A percentile compares a stretch with the other conserved stretches of the same genome.
Evolutionary conservation across 73 alveolate species (phyloP).

Genomic region (Diophrys appendiculata): DNA sequence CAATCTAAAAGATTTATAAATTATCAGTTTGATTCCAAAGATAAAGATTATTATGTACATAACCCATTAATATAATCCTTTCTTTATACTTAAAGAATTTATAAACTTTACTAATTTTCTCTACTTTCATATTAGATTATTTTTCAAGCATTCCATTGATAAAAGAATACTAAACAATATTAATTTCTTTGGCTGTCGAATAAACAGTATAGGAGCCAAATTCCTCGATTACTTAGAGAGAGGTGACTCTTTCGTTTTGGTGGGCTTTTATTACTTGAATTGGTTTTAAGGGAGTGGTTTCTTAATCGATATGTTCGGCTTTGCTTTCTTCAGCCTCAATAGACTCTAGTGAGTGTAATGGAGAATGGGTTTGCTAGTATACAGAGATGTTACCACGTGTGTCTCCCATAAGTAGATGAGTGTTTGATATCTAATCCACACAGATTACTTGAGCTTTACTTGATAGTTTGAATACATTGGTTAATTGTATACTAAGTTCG

Average conservation of each 20-base stretch:
- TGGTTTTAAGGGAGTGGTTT: no score
- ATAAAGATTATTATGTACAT: conserved; percentile 25
- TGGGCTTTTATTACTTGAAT: background rate
- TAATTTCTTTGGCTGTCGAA: background rate
- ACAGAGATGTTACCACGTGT: conserved; percentile 31
- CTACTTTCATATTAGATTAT: conserved; percentile 18
- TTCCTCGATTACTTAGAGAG: background rate
- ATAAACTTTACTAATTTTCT: conserved; percentile 21
- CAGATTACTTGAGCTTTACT: conserved; percentile 30
- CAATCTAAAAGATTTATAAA: conserved; percentile 24
- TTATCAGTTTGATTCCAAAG: conserved; percentile 29
- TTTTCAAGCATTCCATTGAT: background rate
- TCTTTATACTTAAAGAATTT: conserved; percentile 15
- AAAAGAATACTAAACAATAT: no score
- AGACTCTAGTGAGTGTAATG: background rate
- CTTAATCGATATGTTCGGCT: background rate
- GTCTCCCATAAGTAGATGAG: conserved; percentile 18
- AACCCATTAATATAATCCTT: conserved; percentile 37
- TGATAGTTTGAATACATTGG: background rate
- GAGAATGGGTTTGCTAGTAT: background rate
- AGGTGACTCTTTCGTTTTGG: background rate
- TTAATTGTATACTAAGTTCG: background rate
- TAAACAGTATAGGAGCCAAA: no score
- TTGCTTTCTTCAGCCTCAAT: background rate
- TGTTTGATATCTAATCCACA: background rate